phyloP scores from a whole-genome alignment of 1,139 yeast species.

The Candida sp. region DNA sequence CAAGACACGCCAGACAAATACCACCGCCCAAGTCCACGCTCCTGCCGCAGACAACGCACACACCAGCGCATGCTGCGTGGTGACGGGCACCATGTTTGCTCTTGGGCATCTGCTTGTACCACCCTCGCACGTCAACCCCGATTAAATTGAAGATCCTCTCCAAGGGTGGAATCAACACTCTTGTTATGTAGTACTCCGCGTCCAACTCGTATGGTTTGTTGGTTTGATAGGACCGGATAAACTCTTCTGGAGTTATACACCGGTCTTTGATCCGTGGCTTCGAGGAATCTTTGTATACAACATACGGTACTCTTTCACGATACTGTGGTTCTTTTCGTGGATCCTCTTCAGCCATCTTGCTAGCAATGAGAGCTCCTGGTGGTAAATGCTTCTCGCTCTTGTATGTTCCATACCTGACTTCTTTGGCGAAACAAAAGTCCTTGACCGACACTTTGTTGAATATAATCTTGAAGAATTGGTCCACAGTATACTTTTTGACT shows the following conservation, averaged over 20 bases:
- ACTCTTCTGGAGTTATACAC: constrained; percentile 78
- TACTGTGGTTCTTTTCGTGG: constrained; percentile 84
- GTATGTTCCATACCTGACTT: constrained; percentile 84
- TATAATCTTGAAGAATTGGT: constrained; percentile 69
- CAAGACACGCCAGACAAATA: constrained; percentile 27
- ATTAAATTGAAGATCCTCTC: constrained; percentile 81
- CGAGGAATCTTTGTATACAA: constrained; percentile 71
- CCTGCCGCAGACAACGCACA: constrained; percentile 32
- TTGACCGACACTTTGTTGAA: constrained; percentile 65
- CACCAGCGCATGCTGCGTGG: constrained; percentile 12
- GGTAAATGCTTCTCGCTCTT: constrained; percentile 76
- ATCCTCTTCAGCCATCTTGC: constrained; percentile 64
- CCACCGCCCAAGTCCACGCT: constrained; percentile 11
- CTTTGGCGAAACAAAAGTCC: constrained; percentile 93
- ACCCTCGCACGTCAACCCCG: constrained; percentile 77
- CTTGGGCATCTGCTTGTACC: constrained; percentile 79
- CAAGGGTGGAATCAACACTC: constrained; percentile 87
- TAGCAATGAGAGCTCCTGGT: constrained; percentile 88
- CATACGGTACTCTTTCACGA: constrained; percentile 85
- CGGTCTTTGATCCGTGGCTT: constrained; percentile 77
- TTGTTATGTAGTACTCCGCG: constrained; percentile 81
- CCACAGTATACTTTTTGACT: constrained; percentile 67
- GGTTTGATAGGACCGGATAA: constrained; percentile 45
- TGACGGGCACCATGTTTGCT: background rate
- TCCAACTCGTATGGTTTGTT: constrained; percentile 57